Percentiles rank a stretch among this genome's conserved stretches.
These are phyloP conservation scores for Berberis vulgaris DNA, from an alignment of 164 flowering plant genomes.

Conservation along the genomic window DNA sequence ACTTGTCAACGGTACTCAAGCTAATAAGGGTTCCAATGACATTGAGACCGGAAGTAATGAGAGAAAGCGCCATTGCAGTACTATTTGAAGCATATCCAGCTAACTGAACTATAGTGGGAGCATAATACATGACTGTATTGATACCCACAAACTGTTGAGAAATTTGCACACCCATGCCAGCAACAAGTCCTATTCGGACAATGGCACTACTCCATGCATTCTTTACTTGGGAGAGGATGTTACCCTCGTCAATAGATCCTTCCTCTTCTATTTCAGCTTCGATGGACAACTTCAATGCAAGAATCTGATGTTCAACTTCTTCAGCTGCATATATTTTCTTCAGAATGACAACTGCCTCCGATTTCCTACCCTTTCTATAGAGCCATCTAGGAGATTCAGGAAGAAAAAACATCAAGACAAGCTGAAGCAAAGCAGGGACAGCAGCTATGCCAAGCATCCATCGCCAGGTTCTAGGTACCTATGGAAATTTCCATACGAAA, in stretches of 20 bases:
- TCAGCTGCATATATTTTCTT: slow-evolving; percentile 55
- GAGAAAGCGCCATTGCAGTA: slow-evolving; percentile 71
- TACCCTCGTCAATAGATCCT: slow-evolving; percentile 18
- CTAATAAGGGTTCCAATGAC: slow-evolving; percentile 63
- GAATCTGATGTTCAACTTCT: slow-evolving; percentile 53
- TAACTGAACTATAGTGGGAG: slow-evolving; percentile 38
- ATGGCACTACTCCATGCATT: slow-evolving; percentile 34
- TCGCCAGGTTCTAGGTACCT: slow-evolving; percentile 72
- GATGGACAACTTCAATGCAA: slow-evolving; percentile 37
- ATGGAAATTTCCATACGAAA: too few species aligned
- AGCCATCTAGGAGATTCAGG: slow-evolving; percentile 97
- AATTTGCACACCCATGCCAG: slow-evolving; percentile 77
- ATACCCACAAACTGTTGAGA: slow-evolving; percentile 91
- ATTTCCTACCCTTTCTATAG: slow-evolving; percentile 47
- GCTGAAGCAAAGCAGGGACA: slow-evolving; percentile 68
- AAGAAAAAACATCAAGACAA: slow-evolving; percentile 55
- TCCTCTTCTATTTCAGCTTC: slow-evolving; percentile 53
- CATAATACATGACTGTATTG: slow-evolving; percentile 91
- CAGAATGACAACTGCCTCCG: slow-evolving; percentile 47
- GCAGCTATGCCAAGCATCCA: slow-evolving; percentile 96
- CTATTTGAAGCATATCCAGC: slow-evolving; percentile 47
- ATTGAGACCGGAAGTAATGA: slow-evolving; percentile 75
- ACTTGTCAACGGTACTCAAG: slow-evolving; percentile 55
- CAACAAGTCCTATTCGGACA: slow-evolving; percentile 57
- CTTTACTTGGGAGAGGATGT: slow-evolving; percentile 23